Evolutionary conservation across 257 asterid genomes (phyloP).

Genomic region (Solanum verrucosum): DNA sequence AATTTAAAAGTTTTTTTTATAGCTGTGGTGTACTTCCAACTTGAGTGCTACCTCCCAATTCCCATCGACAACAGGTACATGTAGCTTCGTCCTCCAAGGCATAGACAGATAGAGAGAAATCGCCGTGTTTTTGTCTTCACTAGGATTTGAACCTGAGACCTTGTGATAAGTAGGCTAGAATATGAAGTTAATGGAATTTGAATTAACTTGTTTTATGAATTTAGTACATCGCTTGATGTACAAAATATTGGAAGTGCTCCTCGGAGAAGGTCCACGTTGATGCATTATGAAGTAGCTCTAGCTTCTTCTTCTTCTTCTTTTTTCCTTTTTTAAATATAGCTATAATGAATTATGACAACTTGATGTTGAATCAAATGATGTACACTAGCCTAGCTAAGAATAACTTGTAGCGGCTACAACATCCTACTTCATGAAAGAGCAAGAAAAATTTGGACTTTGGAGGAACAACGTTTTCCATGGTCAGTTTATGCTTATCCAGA

Average conservation of each 20-base stretch:
- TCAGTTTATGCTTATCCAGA: not conserved
- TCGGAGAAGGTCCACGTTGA: not conserved
- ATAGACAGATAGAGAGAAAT: not conserved
- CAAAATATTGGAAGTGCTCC: not conserved
- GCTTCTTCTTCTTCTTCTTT: not conserved
- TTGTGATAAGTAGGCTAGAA: not conserved
- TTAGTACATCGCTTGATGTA: not conserved
- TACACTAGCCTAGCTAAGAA: not conserved
- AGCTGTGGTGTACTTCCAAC: not conserved
- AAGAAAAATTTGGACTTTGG: not conserved
- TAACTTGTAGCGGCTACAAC: not conserved
- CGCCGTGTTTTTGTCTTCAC: not conserved
- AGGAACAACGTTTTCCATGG: not conserved
- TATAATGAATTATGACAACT: not conserved
- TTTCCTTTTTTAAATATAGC: not conserved
- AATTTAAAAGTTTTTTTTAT: not conserved
- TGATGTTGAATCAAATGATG: not conserved
- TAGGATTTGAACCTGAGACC: not conserved
- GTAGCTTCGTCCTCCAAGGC: not conserved
- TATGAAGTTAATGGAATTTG: not conserved
- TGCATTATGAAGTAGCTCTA: not conserved
- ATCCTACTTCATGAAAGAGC: not conserved
- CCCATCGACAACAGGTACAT: not conserved
- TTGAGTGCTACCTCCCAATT: not conserved
- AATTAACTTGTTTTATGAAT: not conserved